Evolutionary conservation across 78 protist genomes (phyloP), one percentile per base, ranked within the genome.

Genomic region (Dictyostelium brefeldianum): DNA sequence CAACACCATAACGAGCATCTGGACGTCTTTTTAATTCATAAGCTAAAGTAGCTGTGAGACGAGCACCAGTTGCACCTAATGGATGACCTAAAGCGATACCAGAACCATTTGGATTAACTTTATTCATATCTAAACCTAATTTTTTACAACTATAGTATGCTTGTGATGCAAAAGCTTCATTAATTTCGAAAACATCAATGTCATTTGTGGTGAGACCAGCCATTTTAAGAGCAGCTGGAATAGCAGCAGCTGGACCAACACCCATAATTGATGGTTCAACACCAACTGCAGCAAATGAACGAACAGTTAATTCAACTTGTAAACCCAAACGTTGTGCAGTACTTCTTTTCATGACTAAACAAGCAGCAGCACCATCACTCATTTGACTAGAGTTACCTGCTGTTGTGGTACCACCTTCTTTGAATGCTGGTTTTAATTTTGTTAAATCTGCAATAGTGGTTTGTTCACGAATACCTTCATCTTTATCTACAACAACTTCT

Each of bases 61-160:
- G 56, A 5, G 95, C 97, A 69, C 97, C 97, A n/a, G 97, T 95
- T 73, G 94, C 89, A 20, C 99, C 99, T n/a, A 99, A 70, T 25
- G 99, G 99, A 67, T 99, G 99, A 9, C 99, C 99, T 18, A 98
- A 78, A 0, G 99, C 97, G 22, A 99, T 98, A 22, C 99, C 99
- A 15, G 99, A 99, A 8, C 99, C 99, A 67, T 73, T 78, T n/a
- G 98, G 97, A 77, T 99, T 99, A 48, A 98, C 96, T 56, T 95
- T 94, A n/a, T 56, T 97, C 89, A 20, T 27, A 27, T 71, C 56
- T 10, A 90, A 43, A 17, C 69, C 89, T n/a, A 97, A 78, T 22
- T 89, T 29, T 62, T 90, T 53, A 17, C 82, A 46, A 15, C 94
- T 85, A 94, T 95, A 95, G 47, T n/a, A 29, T 0, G 95, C 97